A percentile compares a stretch with the other conserved stretches of the same genome.
phyloP scores from a whole-genome alignment of 495 filamentous ascomycete species.

The Staphylotrichum longicolle region DNA sequence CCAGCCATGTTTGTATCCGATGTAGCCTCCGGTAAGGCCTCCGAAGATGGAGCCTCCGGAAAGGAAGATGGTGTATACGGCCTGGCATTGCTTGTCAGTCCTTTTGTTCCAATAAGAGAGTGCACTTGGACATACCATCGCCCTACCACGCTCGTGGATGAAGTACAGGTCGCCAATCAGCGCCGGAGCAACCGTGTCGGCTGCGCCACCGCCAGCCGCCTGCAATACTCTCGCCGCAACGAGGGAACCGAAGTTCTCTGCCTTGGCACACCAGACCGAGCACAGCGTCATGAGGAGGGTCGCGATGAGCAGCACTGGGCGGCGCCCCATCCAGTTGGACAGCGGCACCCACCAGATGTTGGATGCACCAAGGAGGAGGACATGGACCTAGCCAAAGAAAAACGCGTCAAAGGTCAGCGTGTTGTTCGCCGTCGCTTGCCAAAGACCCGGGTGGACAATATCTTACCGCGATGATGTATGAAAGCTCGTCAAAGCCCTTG shows the following conservation, averaged over 20 bases:
- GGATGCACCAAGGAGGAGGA: constrained; percentile 1
- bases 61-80: constrained; percentile 13
- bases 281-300: constrained; percentile 12
- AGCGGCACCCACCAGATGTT: constrained; percentile 15
- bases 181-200: constrained; percentile 2
- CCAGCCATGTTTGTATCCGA: constrained; percentile 7
- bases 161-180: constrained; percentile 10
- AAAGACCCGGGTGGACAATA: background rate
- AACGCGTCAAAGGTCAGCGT: background rate
- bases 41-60: background rate
- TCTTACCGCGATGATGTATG: constrained; percentile 7
- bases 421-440: background rate
- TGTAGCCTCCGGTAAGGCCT: constrained; percentile 4
- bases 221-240: background rate
- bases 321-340: constrained; percentile 12
- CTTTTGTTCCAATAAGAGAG: background rate
- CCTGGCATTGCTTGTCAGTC: background rate
- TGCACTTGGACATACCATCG: background rate
- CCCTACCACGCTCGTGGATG: constrained; percentile 9
- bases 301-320: constrained; percentile 5
- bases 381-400: background rate
- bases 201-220: constrained; percentile 2
- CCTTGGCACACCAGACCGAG: constrained; percentile 1
- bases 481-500: background rate
- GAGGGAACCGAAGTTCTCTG: constrained; percentile 1